Percentiles rank a stretch among this genome's conserved stretches.
These are phyloP conservation scores for Verticillium nonalfalfae DNA, from an alignment of 2,329 filamentous ascomycete species.

Conservation along the genomic window DNA sequence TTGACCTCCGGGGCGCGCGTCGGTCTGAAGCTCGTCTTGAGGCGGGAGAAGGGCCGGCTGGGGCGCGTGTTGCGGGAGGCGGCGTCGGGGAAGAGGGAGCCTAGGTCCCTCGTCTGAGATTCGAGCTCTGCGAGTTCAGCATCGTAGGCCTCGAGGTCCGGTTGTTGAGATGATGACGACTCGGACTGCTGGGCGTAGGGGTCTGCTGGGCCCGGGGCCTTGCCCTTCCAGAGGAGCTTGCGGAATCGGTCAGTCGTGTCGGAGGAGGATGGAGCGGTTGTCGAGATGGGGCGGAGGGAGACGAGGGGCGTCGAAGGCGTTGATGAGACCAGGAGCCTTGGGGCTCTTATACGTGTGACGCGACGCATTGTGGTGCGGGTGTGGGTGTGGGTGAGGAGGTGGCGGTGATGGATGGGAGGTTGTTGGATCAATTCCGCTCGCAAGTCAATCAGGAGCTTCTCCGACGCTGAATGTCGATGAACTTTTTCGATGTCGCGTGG, in stretches of 20 bases:
- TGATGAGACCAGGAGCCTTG: slow-evolving; percentile 24
- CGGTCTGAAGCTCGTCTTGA: slow-evolving; percentile 1
- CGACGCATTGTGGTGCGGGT: slow-evolving; percentile 28
- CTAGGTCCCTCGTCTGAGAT: neutral
- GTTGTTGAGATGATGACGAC: slow-evolving; percentile 23
- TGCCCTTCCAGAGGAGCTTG: slow-evolving; percentile 30
- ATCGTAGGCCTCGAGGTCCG: slow-evolving; percentile 14
- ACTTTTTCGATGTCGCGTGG: slow-evolving; percentile 1
- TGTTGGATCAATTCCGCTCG: neutral
- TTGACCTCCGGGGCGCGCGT: slow-evolving; percentile 5
- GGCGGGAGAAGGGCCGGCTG: neutral
- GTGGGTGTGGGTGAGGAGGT: neutral
- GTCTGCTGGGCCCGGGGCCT: slow-evolving; percentile 27
- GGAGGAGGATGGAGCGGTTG: slow-evolving; percentile 21
- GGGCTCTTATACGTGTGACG: slow-evolving; percentile 29
- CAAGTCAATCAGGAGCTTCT: neutral
- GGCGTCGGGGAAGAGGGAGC: neutral
- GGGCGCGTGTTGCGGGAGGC: neutral
- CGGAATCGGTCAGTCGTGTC: slow-evolving; percentile 31
- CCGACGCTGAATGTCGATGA: neutral
- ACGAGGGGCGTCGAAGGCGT: slow-evolving; percentile 11
- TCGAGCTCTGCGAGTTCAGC: slow-evolving; percentile 11
- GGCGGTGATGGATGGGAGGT: neutral
- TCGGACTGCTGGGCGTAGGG: slow-evolving; percentile 28
- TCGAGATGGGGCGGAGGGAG: slow-evolving; percentile 20